Conservation (phyloP, 1,284 basidiomycete genomes). For the Agaricales sp. region DNA sequence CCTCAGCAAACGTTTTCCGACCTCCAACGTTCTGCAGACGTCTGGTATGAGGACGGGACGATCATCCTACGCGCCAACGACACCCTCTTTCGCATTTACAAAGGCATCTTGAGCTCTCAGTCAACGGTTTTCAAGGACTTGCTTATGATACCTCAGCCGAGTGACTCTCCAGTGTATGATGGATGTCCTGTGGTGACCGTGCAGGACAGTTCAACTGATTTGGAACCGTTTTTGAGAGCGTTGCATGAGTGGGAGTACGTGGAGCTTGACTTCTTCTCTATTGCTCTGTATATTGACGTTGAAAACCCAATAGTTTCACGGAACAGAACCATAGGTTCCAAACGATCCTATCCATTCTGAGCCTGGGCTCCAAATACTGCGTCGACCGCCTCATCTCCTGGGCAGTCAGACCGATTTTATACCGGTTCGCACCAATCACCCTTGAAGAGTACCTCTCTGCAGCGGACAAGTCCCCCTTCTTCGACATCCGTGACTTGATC, state of each 20-base stretch:
- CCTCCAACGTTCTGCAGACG: background rate
- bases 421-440: background rate
- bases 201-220: background rate
- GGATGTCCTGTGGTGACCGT: background rate
- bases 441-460: background rate
- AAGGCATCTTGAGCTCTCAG: background rate
- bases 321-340: background rate
- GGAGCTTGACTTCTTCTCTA: background rate
- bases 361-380: background rate
- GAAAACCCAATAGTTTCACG: background rate
- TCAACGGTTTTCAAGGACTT: background rate
- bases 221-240: background rate
- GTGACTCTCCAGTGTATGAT: background rate
- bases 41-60: background rate
- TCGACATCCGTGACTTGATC: background rate
- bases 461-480: background rate
- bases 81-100: background rate
- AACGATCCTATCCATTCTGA: background rate
- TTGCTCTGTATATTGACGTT: background rate
- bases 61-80: background rate
- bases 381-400: background rate
- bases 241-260: background rate
- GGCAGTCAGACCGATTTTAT: background rate
- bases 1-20: too few relatives aligned
- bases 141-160: background rate